Evolutionary conservation across 495 filamentous ascomycete genomes (phyloP).

Genomic region (Penicillium paxilli): DNA sequence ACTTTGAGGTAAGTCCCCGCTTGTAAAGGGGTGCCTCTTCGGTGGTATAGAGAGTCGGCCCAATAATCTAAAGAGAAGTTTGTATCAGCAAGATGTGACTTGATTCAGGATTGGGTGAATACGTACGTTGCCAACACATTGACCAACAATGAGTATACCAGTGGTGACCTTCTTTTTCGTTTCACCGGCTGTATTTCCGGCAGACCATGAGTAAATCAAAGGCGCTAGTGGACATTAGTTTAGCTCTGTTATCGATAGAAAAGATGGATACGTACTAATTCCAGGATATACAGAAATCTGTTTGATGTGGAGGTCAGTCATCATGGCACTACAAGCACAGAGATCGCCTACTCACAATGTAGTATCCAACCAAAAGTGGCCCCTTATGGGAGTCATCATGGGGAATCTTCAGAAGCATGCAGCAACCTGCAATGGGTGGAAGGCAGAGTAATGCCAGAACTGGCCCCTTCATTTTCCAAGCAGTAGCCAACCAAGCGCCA

Average conservation of each 20-base stretch:
- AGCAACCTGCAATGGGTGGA: slow-evolving; percentile 55
- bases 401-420: slow-evolving; percentile 52
- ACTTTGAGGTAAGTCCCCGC: slow-evolving; percentile 55
- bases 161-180: slow-evolving; percentile 64
- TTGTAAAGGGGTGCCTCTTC: slow-evolving; percentile 54
- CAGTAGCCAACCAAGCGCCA: slow-evolving; percentile 55
- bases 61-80: slow-evolving; percentile 40
- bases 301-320: not conserved
- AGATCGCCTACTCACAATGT: slow-evolving; percentile 38
- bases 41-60: slow-evolving; percentile 59
- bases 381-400: slow-evolving; percentile 46
- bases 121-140: slow-evolving; percentile 59
- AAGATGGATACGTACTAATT: slow-evolving; percentile 39
- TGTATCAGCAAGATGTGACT: not conserved
- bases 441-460: slow-evolving; percentile 56
- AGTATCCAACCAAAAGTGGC: slow-evolving; percentile 57
- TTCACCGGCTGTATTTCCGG: slow-evolving; percentile 63
- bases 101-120: not conserved
- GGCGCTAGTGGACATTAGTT: slow-evolving; percentile 47
- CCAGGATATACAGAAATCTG: slow-evolving; percentile 58
- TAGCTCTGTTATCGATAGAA: slow-evolving; percentile 6
- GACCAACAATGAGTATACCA: slow-evolving; percentile 56
- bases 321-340: slow-evolving; percentile 6
- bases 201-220: slow-evolving; percentile 63
- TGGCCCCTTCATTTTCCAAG: slow-evolving; percentile 54